These are phyloP conservation scores for Leccinum fuscescens DNA, from an alignment of 1,284 basidiomycete genomes.

Conservation along the genomic window DNA sequence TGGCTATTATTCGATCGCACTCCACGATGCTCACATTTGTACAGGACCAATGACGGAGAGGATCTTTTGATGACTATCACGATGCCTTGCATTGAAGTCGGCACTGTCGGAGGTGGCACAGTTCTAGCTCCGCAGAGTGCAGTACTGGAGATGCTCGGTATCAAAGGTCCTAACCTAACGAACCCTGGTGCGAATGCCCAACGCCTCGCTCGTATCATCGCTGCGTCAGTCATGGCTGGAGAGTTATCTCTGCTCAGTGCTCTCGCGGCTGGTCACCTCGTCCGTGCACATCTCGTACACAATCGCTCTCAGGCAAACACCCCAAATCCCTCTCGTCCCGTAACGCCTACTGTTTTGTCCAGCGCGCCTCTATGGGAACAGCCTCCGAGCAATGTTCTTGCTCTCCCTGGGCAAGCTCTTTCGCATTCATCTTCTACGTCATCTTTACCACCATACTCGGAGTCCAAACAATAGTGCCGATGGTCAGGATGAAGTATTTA, in stretches of 20 bases:
- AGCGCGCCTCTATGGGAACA: slow-evolving; percentile 22
- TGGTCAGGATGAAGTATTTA: slow-evolving; percentile 18
- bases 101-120: slow-evolving; percentile 95
- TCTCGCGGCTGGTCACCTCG: slow-evolving; percentile 88
- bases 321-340: slow-evolving; percentile 59
- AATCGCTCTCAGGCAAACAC: slow-evolving; percentile 74
- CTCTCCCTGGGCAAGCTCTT: slow-evolving; percentile 12
- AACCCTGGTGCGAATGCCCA: slow-evolving; percentile 86
- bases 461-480: slow-evolving; percentile 24
- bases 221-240: slow-evolving; percentile 91
- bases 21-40: slow-evolving; percentile 12
- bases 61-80: slow-evolving; percentile 91
- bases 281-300: slow-evolving; percentile 86
- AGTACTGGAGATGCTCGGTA: slow-evolving; percentile 91
- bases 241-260: slow-evolving; percentile 88
- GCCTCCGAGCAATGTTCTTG: slow-evolving; percentile 10
- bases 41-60: slow-evolving; percentile 81
- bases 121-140: slow-evolving; percentile 84
- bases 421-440: slow-evolving; percentile 33
- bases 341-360: slow-evolving; percentile 50
- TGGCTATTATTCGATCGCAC: slow-evolving; percentile 26
- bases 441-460: slow-evolving; percentile 32
- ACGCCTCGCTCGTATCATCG: slow-evolving; percentile 83
- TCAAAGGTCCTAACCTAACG: slow-evolving; percentile 82
- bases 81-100: slow-evolving; percentile 96